Conservation (phyloP, 441 rosid genomes). For the Pelargonium australe region DNA sequence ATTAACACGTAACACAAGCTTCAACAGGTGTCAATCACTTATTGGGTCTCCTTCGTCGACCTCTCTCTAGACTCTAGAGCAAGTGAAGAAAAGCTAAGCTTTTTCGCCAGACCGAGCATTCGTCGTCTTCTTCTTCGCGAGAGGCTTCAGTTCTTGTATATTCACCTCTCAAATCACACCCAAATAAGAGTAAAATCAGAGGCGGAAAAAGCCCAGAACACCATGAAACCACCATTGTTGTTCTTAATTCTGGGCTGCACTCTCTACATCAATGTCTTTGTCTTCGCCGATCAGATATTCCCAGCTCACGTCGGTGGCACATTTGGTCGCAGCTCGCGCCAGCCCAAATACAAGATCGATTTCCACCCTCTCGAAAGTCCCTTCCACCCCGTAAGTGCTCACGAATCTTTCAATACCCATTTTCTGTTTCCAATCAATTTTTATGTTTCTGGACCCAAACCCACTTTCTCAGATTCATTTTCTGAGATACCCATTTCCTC, state of each 20-base stretch:
- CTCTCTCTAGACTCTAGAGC: too few relatives aligned
- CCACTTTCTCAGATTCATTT: neutral
- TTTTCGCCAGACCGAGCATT: neutral
- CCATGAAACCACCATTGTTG: neutral
- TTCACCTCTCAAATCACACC: neutral
- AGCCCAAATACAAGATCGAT: constrained; percentile 72
- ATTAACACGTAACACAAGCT: too few relatives aligned
- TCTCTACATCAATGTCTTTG: constrained; percentile 10
- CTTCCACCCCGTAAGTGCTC: constrained; percentile 61
- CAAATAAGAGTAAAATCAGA: neutral
- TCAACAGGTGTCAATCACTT: neutral
- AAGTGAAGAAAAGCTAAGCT: too few relatives aligned
- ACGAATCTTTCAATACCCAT: neutral
- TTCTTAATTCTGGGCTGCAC: neutral
- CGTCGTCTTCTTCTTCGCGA: neutral
- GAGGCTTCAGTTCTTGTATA: neutral
- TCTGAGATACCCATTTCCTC: constrained; percentile 3
- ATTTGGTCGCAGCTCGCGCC: constrained; percentile 62
- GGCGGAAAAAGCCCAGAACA: neutral
- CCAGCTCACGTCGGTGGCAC: constrained; percentile 59
- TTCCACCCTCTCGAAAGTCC: constrained; percentile 63
- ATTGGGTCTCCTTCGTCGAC: neutral
- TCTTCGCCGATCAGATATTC: constrained; percentile 55
- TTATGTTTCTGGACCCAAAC: too few relatives aligned
- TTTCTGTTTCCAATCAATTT: neutral